These are phyloP conservation scores for Candida corydali DNA, from an alignment of 805 yeast species.

Conservation along the genomic window DNA sequence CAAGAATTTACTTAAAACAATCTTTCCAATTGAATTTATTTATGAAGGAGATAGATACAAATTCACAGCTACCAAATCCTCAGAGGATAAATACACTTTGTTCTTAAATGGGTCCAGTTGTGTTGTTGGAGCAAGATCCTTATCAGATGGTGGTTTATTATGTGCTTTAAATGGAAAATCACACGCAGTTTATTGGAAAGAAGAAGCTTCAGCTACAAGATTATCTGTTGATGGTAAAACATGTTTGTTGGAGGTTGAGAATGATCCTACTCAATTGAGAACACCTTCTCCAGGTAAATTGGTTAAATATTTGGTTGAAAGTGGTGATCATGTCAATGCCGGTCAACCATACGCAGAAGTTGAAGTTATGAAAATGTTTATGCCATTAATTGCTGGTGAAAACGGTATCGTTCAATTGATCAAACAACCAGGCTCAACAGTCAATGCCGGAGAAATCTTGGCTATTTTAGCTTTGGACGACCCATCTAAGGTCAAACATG, in stretches of 20 bases:
- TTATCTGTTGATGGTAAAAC: conserved; percentile 94
- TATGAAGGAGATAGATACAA: conserved; percentile 91
- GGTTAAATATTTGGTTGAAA: conserved; percentile 88
- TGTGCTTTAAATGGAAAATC: conserved; percentile 87
- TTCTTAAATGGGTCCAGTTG: conserved; percentile 91
- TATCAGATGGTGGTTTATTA: conserved; percentile 92
- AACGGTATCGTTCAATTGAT: conserved; percentile 88
- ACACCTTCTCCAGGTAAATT: conserved; percentile 99
- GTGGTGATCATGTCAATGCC: conserved; percentile 86
- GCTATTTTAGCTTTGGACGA: conserved; percentile 94
- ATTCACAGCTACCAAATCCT: conserved; percentile 93
- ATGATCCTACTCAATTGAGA: conserved; percentile 97
- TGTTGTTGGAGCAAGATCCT: conserved; percentile 80
- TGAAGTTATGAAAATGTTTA: conserved; percentile 99
- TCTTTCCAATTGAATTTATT: conserved; percentile 91
- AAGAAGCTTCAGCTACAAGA: conserved; percentile 93
- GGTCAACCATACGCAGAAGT: conserved; percentile 98
- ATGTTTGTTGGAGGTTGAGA: conserved; percentile 88
- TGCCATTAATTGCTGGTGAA: conserved; percentile 94
- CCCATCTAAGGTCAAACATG: conserved; percentile 96
- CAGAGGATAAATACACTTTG: conserved; percentile 77
- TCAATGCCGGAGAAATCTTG: conserved; percentile 93
- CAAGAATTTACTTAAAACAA: conserved; percentile 73
- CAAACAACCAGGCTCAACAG: conserved; percentile 98
- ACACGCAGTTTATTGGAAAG: conserved; percentile 96